phyloP scores from a whole-genome alignment of 768 basidiomycete genomes.

The Mycena polygramma region DNA sequence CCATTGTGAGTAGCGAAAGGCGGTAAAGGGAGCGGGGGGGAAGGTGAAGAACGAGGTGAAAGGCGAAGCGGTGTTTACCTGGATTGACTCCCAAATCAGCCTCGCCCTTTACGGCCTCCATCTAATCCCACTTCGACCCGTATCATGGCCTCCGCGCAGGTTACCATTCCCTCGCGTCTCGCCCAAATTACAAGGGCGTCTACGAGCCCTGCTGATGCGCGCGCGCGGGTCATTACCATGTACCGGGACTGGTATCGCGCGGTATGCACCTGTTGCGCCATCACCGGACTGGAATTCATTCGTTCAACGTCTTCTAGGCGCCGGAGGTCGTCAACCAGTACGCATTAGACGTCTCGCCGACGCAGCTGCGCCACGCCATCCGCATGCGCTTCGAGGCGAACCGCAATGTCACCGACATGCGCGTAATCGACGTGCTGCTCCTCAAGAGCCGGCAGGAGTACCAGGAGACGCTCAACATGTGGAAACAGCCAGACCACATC shows the following conservation, averaged over 20 bases:
- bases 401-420: constrained; percentile 83
- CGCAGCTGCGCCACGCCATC: constrained; percentile 83
- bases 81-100: constrained; percentile 21
- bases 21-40: constrained; percentile 22
- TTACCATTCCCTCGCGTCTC: constrained; percentile 90
- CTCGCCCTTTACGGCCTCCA: constrained; percentile 4
- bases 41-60: constrained; percentile 21
- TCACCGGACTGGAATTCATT: constrained; percentile 12
- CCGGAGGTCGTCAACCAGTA: constrained; percentile 90
- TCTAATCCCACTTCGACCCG: constrained; percentile 23
- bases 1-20: constrained; percentile 51
- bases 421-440: constrained; percentile 87
- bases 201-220: constrained; percentile 67
- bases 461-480: constrained; percentile 95
- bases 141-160: constrained; percentile 67
- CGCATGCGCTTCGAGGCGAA: constrained; percentile 91
- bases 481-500: constrained; percentile 91
- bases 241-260: constrained; percentile 96
- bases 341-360: constrained; percentile 83
- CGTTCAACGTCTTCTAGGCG: constrained; percentile 64
- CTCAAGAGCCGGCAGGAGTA: constrained; percentile 89
- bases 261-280: constrained; percentile 61
- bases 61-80: constrained; percentile 12
- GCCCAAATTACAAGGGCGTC: constrained; percentile 79
- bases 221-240: constrained; percentile 76